Evolutionary conservation across 257 asterid genomes (phyloP).

Genomic region (Ligustrum vulgare): DNA sequence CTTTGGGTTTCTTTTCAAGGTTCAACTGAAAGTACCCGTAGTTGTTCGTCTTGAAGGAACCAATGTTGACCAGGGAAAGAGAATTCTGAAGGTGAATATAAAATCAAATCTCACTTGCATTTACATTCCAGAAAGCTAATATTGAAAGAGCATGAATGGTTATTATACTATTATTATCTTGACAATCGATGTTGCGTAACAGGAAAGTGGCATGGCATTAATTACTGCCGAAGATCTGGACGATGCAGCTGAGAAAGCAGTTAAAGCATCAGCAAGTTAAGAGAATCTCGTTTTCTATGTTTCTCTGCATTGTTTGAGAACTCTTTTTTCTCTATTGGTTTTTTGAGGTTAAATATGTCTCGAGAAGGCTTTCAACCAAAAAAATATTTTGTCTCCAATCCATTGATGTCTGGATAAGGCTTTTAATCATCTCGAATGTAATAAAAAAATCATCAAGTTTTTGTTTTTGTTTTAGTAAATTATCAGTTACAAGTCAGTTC

Average conservation of each 20-base stretch:
- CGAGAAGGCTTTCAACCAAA: constrained; percentile 12
- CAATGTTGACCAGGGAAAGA: constrained; percentile 92
- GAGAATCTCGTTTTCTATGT: constrained; percentile 16
- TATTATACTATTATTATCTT: neutral
- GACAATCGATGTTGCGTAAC: constrained; percentile 22
- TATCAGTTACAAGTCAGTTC: neutral
- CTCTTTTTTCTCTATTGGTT: constrained; percentile 6
- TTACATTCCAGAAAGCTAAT: neutral
- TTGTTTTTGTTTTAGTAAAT: neutral
- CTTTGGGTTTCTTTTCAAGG: constrained; percentile 41
- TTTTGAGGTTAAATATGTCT: constrained; percentile 26
- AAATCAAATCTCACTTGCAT: neutral
- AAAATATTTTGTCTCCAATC: constrained; percentile 23
- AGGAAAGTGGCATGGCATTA: constrained; percentile 91
- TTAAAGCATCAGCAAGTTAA: constrained; percentile 51
- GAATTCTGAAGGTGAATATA: constrained; percentile 78
- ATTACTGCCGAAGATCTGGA: constrained; percentile 95
- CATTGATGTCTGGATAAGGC: constrained; percentile 23
- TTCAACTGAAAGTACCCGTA: constrained; percentile 89
- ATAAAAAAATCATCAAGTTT: neutral
- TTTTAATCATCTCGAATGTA: constrained; percentile 22
- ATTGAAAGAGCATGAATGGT: neutral
- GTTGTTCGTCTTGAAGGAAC: constrained; percentile 98
- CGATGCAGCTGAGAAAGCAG: constrained; percentile 94
- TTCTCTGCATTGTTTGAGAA: constrained; percentile 14